Evolutionary conservation across 768 basidiomycete genomes (phyloP).

Genomic region (Lactarius akahatsu): DNA sequence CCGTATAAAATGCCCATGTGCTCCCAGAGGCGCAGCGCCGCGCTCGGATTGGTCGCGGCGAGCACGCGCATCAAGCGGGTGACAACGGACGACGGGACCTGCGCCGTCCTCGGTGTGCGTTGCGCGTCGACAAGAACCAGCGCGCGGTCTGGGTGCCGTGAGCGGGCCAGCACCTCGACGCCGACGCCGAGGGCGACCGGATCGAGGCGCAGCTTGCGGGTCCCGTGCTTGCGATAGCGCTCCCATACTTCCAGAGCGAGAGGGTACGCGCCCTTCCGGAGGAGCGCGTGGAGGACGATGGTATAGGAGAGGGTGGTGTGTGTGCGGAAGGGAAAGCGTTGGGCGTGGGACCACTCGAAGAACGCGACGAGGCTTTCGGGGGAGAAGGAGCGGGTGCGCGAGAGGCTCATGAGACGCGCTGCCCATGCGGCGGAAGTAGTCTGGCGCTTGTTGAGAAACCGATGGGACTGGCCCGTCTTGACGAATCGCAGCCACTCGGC

Average conservation of each 20-base stretch:
- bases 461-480: constrained; percentile 4
- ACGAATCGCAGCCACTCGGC: constrained; percentile 16
- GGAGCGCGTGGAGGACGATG: constrained; percentile 52
- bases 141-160: constrained; percentile 46
- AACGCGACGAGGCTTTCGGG: constrained; percentile 39
- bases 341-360: constrained; percentile 38
- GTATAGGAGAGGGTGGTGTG: constrained; percentile 50
- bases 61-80: constrained; percentile 49
- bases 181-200: constrained; percentile 49
- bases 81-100: constrained; percentile 22
- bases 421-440: constrained; percentile 16
- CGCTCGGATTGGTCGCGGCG: constrained; percentile 52
- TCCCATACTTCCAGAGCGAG: constrained; percentile 41
- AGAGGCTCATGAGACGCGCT: constrained; percentile 21
- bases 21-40: constrained; percentile 69
- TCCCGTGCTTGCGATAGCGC: constrained; percentile 11
- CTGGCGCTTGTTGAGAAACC: constrained; percentile 7
- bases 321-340: constrained; percentile 38
- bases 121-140: constrained; percentile 47
- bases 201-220: constrained; percentile 41
- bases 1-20: constrained; percentile 58
- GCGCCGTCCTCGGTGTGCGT: background rate
- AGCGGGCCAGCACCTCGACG: constrained; percentile 47
- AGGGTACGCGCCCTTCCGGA: constrained; percentile 42
- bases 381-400: constrained; percentile 22